phyloP scores from a whole-genome alignment of 2,329 filamentous ascomycete genomes.

The Aureobasidium subglaciale region DNA sequence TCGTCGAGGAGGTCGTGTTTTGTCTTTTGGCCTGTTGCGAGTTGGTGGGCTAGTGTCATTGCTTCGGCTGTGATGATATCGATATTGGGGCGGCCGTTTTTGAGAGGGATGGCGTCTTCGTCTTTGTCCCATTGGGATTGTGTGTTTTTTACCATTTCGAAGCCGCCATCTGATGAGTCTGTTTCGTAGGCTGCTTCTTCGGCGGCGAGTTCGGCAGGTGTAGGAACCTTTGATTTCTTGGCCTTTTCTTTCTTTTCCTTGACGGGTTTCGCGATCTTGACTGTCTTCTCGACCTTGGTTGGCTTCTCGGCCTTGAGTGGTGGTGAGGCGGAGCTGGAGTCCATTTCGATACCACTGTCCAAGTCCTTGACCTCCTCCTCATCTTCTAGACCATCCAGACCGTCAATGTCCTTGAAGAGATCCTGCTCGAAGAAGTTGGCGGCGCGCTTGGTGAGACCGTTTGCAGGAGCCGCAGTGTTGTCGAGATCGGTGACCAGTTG shows the following conservation, averaged over 20 bases:
- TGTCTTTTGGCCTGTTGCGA: constrained; percentile 78
- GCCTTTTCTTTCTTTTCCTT: constrained; percentile 8
- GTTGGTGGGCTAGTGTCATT: constrained; percentile 90
- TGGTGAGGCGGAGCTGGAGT: constrained; percentile 21
- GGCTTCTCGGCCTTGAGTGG: constrained; percentile 22
- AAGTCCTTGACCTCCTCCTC: constrained; percentile 39
- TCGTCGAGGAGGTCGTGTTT: constrained; percentile 79
- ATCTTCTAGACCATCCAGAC: constrained; percentile 49
- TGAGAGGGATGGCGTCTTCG: constrained; percentile 45
- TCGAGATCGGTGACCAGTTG: constrained; percentile 57
- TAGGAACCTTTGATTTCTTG: not conserved
- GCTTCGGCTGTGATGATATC: constrained; percentile 99
- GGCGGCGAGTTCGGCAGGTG: constrained; percentile 21
- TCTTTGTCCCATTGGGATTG: constrained; percentile 58
- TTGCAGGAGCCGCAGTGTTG: constrained; percentile 40
- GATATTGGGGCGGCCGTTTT: constrained; percentile 65
- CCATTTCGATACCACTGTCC: constrained; percentile 36
- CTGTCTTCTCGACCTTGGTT: constrained; percentile 18
- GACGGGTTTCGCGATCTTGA: constrained; percentile 19
- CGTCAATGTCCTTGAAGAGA: constrained; percentile 79
- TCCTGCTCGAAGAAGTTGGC: constrained; percentile 90
- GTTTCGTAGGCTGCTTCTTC: constrained; percentile 25
- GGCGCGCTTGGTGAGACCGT: constrained; percentile 74
- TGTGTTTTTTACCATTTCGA: constrained; percentile 55
- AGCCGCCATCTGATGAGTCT: constrained; percentile 43